Percentiles rank a stretch among this genome's conserved stretches.
phyloP scores from a whole-genome alignment of 768 basidiomycete genomes.

The Mycena venus region DNA sequence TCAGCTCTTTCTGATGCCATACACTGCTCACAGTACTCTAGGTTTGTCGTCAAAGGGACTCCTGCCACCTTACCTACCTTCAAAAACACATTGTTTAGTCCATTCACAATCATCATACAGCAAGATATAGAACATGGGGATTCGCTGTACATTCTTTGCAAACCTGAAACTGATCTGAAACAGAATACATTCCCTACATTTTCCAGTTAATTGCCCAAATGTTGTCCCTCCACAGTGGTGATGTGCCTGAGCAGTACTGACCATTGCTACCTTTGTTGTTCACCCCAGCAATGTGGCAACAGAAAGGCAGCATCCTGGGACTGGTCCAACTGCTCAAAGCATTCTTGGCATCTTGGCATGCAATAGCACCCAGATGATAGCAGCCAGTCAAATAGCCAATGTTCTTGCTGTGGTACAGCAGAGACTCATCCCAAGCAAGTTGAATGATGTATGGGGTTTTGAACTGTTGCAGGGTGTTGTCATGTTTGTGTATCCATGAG shows the following conservation, averaged over 20 bases:
- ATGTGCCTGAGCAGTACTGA: slow-evolving; percentile 84
- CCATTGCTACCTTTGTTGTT: slow-evolving; percentile 85
- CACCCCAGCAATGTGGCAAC: slow-evolving; percentile 90
- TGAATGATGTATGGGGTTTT: slow-evolving; percentile 93
- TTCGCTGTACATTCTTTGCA: not conserved
- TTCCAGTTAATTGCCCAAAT: slow-evolving; percentile 98
- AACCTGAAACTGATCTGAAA: not conserved
- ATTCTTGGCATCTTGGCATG: slow-evolving; percentile 82
- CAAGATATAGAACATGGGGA: slow-evolving; percentile 92
- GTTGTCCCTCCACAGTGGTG: slow-evolving; percentile 80
- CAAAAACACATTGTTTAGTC: slow-evolving; percentile 85
- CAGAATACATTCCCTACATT: slow-evolving; percentile 97
- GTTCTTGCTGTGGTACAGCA: slow-evolving; percentile 93
- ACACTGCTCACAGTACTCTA: slow-evolving; percentile 41
- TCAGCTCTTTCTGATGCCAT: not conserved
- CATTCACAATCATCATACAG: slow-evolving; percentile 89
- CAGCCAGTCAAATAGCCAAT: slow-evolving; percentile 77
- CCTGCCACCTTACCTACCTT: slow-evolving; percentile 79
- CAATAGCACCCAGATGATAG: slow-evolving; percentile 77
- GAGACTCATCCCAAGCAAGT: slow-evolving; percentile 86
- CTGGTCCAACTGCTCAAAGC: slow-evolving; percentile 90
- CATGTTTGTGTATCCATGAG: slow-evolving; percentile 81
- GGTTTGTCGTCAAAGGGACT: slow-evolving; percentile 85
- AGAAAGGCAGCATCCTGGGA: slow-evolving; percentile 95
- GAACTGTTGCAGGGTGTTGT: slow-evolving; percentile 88